Conservation (phyloP, 208 protist genomes). For the Wallacemonas sp. region DNA sequence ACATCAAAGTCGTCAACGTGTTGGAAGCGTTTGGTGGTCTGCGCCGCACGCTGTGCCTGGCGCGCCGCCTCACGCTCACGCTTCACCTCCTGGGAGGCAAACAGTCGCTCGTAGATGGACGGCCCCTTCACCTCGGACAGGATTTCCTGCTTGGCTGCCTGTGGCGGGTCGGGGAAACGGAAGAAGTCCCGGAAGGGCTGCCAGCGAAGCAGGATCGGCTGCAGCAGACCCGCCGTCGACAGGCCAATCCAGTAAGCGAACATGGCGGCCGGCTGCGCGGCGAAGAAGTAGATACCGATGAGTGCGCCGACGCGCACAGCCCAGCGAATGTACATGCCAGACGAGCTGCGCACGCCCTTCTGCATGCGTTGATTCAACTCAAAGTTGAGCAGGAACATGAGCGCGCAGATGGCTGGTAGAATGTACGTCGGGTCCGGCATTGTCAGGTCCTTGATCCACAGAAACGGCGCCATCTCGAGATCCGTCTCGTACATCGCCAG, state of each 20-base stretch:
- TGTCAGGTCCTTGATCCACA: constrained; percentile 83
- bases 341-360: constrained; percentile 69
- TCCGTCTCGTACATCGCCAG: constrained; percentile 84
- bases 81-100: constrained; percentile 64
- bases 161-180: constrained; percentile 76
- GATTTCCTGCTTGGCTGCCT: constrained; percentile 62
- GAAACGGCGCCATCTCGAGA: constrained; percentile 77
- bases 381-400: constrained; percentile 88
- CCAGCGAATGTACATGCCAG: constrained; percentile 79
- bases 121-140: constrained; percentile 59
- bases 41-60: constrained; percentile 30
- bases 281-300: constrained; percentile 78
- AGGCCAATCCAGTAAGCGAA: constrained; percentile 91
- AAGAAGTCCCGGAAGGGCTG: constrained; percentile 87
- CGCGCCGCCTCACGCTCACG: constrained; percentile 41
- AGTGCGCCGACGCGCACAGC: constrained; percentile 55
- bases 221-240: constrained; percentile 72
- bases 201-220: constrained; percentile 82
- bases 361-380: constrained; percentile 89
- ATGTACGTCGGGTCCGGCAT: constrained; percentile 86
- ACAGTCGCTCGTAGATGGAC: constrained; percentile 73
- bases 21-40: constrained; percentile 52
- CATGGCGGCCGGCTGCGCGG: constrained; percentile 77
- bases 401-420: constrained; percentile 73
- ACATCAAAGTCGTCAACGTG: constrained; percentile 78